Base-by-base conservation (phyloP, 139 green algal species). In the Coelastrella sp. region DNA sequence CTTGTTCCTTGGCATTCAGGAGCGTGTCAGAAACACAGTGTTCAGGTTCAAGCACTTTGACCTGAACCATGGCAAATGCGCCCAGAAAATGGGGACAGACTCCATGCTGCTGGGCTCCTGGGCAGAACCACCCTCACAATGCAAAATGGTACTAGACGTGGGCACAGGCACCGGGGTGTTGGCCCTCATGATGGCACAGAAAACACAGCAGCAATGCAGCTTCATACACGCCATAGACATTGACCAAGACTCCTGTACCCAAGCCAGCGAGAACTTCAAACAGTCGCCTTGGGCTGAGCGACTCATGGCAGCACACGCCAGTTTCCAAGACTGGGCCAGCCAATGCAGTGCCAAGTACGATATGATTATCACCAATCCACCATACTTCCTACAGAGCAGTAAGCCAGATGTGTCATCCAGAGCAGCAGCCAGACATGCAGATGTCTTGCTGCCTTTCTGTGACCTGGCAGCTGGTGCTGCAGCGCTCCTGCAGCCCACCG, bases 351-450 rank as follows among this genome's bases (percentile, higher is more conserved):
- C 54, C 16, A 77, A 20, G 22, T 95, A 92, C 20, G 90, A 93
- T 20, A 4, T 92, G 0, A 94, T 95, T 76, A 92, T 94, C 87
- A 90, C n/a, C 83, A 95, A 95, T 86, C 93, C 93, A 56, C 93
- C 93, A 3, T 95, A 90, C 32, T 95, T 95, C 23, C 56, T 90
- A 61, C 77, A 87, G 59, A 92, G 86, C 82, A 92, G 86, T 75
- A 92, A 95, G 86, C 90, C 89, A 0, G 86, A 78, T 5, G 3
- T 13, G 6, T 66, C 57, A 61, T 54, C 56, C 14, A 87, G 92
- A 56, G 90, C 90, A 20, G 57, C 85, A 4, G 92, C 92, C 0
- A 80, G 92, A 20, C 92, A 94, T 66, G 90, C 92, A 60, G 92
- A 94, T 79, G 92, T 90, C 16, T 47, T 68, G 23, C 90, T 94